Percentiles rank a stretch among this genome's conserved stretches.
Evolutionary conservation across 2,329 filamentous ascomycete species (phyloP).

Genomic region (Colletotrichum sojae): DNA sequence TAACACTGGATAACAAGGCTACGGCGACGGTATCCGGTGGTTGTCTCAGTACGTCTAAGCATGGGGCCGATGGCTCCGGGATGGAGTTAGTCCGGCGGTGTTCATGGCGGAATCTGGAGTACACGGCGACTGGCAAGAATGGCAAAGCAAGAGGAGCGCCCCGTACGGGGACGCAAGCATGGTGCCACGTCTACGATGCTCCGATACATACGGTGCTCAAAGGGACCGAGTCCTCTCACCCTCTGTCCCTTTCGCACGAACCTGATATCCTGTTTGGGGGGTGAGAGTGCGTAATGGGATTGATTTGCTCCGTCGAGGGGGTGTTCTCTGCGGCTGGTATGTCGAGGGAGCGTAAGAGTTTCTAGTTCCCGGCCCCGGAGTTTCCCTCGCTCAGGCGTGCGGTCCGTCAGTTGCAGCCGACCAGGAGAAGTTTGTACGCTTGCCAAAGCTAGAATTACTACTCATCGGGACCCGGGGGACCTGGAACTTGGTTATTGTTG

Average conservation of each 20-base stretch:
- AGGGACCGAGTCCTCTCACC: constrained; percentile 3
- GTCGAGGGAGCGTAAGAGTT: not conserved
- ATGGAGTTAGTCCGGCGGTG: constrained; percentile 26
- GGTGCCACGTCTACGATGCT: constrained; percentile 36
- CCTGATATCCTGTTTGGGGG: constrained; percentile 22
- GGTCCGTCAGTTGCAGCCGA: constrained; percentile 22
- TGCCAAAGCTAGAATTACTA: constrained; percentile 34
- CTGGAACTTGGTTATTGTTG: constrained; percentile 34
- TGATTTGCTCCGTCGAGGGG: constrained; percentile 19
- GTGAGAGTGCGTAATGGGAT: constrained; percentile 32
- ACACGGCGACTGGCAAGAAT: constrained; percentile 25
- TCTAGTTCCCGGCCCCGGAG: not conserved
- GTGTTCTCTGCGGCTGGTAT: constrained; percentile 1
- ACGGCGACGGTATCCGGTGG: constrained; percentile 93
- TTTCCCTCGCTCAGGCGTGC: constrained; percentile 5
- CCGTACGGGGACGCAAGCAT: constrained; percentile 24
- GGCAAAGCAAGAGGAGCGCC: constrained; percentile 26
- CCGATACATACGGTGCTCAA: constrained; percentile 16
- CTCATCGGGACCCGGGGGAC: constrained; percentile 19
- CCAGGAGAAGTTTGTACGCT: constrained; percentile 33
- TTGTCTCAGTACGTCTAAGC: constrained; percentile 89
- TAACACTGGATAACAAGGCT: constrained; percentile 65
- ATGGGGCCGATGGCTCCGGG: constrained; percentile 18
- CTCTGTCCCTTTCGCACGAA: not conserved
- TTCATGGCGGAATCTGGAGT: constrained; percentile 26